These are phyloP conservation scores for Pseudogymnoascus sp. DNA, from an alignment of 2,329 filamentous ascomycete genomes.

Conservation along the genomic window DNA sequence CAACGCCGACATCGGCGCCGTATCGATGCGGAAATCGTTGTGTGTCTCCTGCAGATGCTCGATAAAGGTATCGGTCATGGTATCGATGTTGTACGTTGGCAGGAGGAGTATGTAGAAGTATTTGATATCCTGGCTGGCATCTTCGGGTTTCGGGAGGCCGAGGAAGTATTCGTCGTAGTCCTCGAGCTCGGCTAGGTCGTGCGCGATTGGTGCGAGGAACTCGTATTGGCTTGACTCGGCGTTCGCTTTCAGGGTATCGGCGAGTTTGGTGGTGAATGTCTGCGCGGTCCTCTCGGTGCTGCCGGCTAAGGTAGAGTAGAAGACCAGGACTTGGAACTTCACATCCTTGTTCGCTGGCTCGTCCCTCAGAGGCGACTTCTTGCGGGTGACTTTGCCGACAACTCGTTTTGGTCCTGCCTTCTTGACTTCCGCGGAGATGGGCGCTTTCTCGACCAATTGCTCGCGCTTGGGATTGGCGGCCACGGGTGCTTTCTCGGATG, in stretches of 20 bases:
- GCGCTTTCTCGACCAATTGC: neutral
- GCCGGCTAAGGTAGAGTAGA: slow-evolving; percentile 83
- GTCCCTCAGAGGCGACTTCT: slow-evolving; percentile 22
- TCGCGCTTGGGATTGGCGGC: neutral
- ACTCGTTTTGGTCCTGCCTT: slow-evolving; percentile 31
- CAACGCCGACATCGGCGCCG: slow-evolving; percentile 65
- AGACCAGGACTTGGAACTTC: slow-evolving; percentile 65
- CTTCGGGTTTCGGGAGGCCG: slow-evolving; percentile 53
- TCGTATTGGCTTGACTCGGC: slow-evolving; percentile 24
- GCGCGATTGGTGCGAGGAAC: slow-evolving; percentile 51
- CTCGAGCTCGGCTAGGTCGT: slow-evolving; percentile 68
- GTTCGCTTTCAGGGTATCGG: slow-evolving; percentile 8
- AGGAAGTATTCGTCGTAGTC: slow-evolving; percentile 94
- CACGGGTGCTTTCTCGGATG: slow-evolving; percentile 16
- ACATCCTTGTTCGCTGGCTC: slow-evolving; percentile 23
- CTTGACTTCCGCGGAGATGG: slow-evolving; percentile 17
- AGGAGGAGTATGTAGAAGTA: slow-evolving; percentile 78
- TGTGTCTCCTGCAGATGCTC: slow-evolving; percentile 86
- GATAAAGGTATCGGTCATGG: slow-evolving; percentile 78
- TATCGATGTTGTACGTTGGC: slow-evolving; percentile 93
- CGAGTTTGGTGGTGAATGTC: slow-evolving; percentile 41
- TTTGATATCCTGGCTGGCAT: slow-evolving; percentile 38
- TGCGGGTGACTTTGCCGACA: slow-evolving; percentile 25
- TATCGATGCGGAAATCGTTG: slow-evolving; percentile 94
- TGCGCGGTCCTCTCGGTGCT: slow-evolving; percentile 69